Evolutionary conservation across 1,284 basidiomycete species (phyloP).

Genomic region (Hymenochaete sp.): DNA sequence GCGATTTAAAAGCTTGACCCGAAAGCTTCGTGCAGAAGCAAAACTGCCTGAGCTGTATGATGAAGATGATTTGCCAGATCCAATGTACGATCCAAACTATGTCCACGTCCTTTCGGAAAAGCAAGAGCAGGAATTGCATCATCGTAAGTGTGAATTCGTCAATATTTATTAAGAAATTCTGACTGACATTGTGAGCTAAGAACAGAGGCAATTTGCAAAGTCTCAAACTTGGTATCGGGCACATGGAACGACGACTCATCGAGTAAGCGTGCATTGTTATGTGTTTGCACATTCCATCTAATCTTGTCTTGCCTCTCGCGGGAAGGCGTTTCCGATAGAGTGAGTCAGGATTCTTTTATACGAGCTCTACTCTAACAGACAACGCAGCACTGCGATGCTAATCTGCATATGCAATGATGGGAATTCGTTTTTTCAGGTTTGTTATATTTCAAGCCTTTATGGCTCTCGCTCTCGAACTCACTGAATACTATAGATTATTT

Average conservation of each 20-base stretch:
- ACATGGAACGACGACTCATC: conserved; percentile 79
- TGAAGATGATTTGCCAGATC: conserved; percentile 72
- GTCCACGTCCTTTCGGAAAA: conserved; percentile 67
- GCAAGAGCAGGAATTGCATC: conserved; percentile 59
- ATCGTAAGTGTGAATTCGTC: conserved; percentile 40
- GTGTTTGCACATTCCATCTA: neutral
- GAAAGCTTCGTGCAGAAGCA: conserved; percentile 45
- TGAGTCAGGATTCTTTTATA: conserved; percentile 27
- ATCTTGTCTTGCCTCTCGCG: conserved; percentile 1
- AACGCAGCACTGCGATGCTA: conserved; percentile 44
- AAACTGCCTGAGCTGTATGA: conserved; percentile 64
- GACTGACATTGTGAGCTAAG: conserved; percentile 27
- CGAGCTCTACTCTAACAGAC: neutral
- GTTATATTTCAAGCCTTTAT: conserved; percentile 15
- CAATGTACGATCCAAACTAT: conserved; percentile 63
- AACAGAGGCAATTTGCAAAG: conserved; percentile 58
- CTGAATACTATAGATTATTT: conserved; percentile 37
- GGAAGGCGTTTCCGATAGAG: conserved; percentile 72
- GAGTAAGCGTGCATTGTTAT: conserved; percentile 33
- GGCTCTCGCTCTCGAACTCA: neutral
- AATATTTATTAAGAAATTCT: neutral
- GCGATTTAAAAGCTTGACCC: conserved; percentile 55
- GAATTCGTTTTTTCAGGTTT: conserved; percentile 74
- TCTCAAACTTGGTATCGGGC: conserved; percentile 83
- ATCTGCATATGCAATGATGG: conserved; percentile 68